Evolutionary conservation across 2,329 filamentous ascomycete genomes (phyloP), one percentile per base, ranked within the genome.

Genomic region (Triangularia setosa): DNA sequence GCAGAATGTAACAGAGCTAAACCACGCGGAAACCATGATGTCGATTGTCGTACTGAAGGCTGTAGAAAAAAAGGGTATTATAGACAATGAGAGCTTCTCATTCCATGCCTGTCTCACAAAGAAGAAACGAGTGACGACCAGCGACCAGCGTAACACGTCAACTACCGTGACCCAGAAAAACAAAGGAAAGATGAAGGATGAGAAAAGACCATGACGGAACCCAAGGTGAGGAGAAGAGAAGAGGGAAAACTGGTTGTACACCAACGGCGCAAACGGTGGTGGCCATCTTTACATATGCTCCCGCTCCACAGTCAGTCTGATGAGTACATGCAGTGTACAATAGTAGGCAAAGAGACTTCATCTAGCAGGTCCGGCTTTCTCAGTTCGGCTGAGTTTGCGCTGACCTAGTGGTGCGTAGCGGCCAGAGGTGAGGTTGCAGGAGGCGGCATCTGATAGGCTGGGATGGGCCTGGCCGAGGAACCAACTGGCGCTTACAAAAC

Each of bases 401-500:
- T 66, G 66, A 65, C 64, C 58, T 55, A 55, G 61, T 66, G 67
- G 66, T 69, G 65, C 60, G 48, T 60, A 62, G 65, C 64, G 64
- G 65, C 58, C 67, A 56, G 58, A 65, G 65, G 69, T 72, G 69
- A 70, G 68, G 70, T 71, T 71, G 65, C 70, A 69, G 65, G 67
- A 58, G 65, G 63, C 35, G 58, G 62, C 71, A 69, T 73, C 70
- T 81, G 79, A 82, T 82, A 80, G 79, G 80, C 75, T 75, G 73
- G 65, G 70, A 68, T 63, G 69, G 70, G 65, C 70, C 70, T 71
- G 71, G 72, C 72, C 35, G 73, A 74, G 73, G 75, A 66, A 71
- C 79, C 79, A 81, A 77, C 80, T 75, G 79, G 79, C 79, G 79
- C 79, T 80, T 81, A 80, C 74, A 72, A 75, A 75, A 72, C 77